These are phyloP conservation scores for Eucalyptus shirleyi DNA, from an alignment of 345 rosid genomes.

Conservation along the genomic window DNA sequence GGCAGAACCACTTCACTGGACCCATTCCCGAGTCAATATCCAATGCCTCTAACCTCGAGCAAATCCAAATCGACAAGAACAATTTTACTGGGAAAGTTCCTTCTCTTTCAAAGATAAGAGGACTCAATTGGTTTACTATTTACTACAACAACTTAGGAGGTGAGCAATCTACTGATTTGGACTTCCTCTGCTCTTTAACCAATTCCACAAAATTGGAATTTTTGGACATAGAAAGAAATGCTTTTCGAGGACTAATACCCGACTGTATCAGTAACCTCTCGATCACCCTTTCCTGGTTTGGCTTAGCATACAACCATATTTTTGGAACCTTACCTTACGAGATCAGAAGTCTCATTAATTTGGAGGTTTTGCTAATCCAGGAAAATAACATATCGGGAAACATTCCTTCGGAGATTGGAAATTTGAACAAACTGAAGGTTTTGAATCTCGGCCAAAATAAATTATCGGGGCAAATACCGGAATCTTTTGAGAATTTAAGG, in stretches of 20 bases:
- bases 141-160: rapidly evolving
- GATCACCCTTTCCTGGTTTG: rapidly evolving
- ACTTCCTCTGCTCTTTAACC: too few species aligned
- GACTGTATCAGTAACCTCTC: too few species aligned
- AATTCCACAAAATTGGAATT: too few species aligned
- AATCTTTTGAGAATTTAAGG: too few species aligned
- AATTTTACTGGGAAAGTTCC: too few species aligned
- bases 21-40: too few species aligned
- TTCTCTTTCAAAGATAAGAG: too few species aligned
- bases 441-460: rapidly evolving
- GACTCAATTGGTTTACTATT: rapidly evolving
- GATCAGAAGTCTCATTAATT: rapidly evolving
- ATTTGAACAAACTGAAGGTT: rapidly evolving
- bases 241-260: too few species aligned
- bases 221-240: rapidly evolving
- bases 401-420: rapidly evolving
- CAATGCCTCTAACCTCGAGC: rapidly evolving
- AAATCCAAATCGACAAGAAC: rapidly evolving
- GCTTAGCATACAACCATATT: rapidly evolving
- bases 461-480: rapidly evolving
- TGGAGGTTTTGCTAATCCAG: rapidly evolving
- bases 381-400: too few species aligned
- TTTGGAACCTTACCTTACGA: rapidly evolving
- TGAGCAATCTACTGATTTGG: too few species aligned
- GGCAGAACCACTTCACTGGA: rapidly evolving